Percentiles rank a stretch among this genome's conserved stretches.
These are phyloP conservation scores for Aspergillus asperescens DNA, from an alignment of 495 filamentous ascomycete genomes.

Conservation along the genomic window DNA sequence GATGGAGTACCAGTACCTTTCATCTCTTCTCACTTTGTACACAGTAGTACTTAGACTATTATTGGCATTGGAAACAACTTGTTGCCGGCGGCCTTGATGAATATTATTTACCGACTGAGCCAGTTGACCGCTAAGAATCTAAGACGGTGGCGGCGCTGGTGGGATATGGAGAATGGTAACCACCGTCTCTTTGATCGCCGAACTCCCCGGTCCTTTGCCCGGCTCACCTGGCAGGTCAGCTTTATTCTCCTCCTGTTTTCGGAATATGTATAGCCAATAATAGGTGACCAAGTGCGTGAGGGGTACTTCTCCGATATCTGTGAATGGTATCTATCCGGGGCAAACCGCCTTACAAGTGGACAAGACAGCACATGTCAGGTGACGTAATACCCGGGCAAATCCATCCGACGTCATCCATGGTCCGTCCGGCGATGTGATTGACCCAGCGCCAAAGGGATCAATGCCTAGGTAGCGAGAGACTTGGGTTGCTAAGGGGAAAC, in stretches of 20 bases:
- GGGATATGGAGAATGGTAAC: conserved; percentile 1
- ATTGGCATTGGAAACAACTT: too few species aligned
- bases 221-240: too few species aligned
- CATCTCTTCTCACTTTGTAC: neutral
- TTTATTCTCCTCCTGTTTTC: neutral
- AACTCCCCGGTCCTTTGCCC: neutral
- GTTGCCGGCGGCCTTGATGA: neutral
- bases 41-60: too few species aligned
- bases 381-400: neutral
- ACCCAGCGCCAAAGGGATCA: neutral
- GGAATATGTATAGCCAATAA: neutral
- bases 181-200: neutral
- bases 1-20: conserved; percentile 2
- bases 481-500: neutral
- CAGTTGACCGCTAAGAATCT: neutral
- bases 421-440: neutral
- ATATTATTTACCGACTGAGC: neutral
- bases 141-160: too few species aligned
- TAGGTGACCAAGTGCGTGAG: neutral
- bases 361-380: conserved; percentile 1
- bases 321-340: neutral
- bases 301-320: neutral
- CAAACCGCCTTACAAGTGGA: neutral
- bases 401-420: neutral
- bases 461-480: too few species aligned